Conservation (phyloP, 1,284 basidiomycete genomes). For the Phellopilus nigrolimitatus region DNA sequence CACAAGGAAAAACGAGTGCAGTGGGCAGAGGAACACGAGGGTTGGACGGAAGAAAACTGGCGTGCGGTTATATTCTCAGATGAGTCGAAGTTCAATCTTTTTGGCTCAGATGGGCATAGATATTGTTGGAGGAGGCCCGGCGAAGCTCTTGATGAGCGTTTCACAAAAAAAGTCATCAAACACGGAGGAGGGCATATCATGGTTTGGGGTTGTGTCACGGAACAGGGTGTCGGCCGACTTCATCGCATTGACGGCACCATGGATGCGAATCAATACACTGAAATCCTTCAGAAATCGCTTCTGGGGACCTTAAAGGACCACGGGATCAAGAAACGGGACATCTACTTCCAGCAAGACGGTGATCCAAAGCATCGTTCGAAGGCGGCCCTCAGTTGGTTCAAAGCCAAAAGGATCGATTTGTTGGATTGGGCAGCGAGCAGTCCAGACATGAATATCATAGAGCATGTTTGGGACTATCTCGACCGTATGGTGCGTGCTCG, state of each 20-base stretch:
- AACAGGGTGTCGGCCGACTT: constrained; percentile 23
- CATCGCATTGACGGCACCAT: constrained; percentile 28
- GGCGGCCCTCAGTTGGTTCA: constrained; percentile 30
- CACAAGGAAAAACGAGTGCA: neutral
- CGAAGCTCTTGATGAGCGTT: constrained; percentile 20
- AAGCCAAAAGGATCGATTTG: constrained; percentile 27
- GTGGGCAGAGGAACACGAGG: constrained; percentile 19
- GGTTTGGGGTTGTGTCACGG: constrained; percentile 30
- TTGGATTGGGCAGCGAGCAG: constrained; percentile 33
- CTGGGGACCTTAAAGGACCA: constrained; percentile 27
- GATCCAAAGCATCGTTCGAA: constrained; percentile 24
- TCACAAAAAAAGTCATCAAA: constrained; percentile 24
- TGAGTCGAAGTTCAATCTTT: constrained; percentile 26
- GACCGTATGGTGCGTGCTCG: constrained; percentile 23
- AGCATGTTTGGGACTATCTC: constrained; percentile 34
- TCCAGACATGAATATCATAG: constrained; percentile 37
- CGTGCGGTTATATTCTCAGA: constrained; percentile 24
- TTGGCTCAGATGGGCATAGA: constrained; percentile 27
- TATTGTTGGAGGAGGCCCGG: constrained; percentile 24
- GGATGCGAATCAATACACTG: constrained; percentile 25
- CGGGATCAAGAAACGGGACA: constrained; percentile 10
- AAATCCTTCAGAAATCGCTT: constrained; percentile 28
- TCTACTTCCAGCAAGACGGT: constrained; percentile 33
- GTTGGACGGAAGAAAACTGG: constrained; percentile 24
- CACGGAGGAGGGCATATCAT: constrained; percentile 28